Conservation (phyloP, 495 filamentous ascomycete species). For the Recurvomyces mirabilis region DNA sequence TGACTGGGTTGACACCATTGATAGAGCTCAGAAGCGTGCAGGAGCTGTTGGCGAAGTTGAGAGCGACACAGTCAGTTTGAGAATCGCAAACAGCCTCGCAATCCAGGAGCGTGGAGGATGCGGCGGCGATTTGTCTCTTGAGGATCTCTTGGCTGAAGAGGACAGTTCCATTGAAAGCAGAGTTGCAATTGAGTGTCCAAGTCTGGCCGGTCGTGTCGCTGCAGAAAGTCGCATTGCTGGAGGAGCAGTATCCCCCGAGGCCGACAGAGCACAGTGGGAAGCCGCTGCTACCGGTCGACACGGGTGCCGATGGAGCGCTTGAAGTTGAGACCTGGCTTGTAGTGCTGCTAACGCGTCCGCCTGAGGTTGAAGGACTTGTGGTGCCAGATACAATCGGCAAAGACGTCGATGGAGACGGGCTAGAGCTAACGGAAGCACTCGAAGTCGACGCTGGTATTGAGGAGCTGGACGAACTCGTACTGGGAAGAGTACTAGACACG, state of each 20-base stretch:
- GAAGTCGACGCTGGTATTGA: background rate
- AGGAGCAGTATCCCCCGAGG: background rate
- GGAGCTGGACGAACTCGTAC: background rate
- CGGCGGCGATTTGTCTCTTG: background rate
- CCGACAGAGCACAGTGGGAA: constrained; percentile 2
- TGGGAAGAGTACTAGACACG: no score
- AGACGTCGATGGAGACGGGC: background rate
- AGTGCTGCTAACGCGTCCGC: no score
- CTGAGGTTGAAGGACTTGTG: no score
- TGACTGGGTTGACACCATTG: background rate
- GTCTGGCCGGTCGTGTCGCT: background rate
- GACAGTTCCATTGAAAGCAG: constrained; percentile 1
- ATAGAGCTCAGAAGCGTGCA: constrained; percentile 1
- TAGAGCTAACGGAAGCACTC: background rate
- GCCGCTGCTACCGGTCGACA: background rate
- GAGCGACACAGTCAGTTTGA: background rate
- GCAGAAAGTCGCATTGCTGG: background rate
- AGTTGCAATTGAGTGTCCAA: background rate
- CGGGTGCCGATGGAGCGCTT: background rate
- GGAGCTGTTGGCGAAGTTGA: constrained; percentile 1
- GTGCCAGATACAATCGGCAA: background rate
- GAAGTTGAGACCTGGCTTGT: no score
- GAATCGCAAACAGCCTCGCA: constrained; percentile 4
- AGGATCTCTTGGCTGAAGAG: background rate
- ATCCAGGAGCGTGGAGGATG: background rate